Conservation (phyloP, 2,329 filamentous ascomycete genomes). For the Talaromyces sp. region DNA sequence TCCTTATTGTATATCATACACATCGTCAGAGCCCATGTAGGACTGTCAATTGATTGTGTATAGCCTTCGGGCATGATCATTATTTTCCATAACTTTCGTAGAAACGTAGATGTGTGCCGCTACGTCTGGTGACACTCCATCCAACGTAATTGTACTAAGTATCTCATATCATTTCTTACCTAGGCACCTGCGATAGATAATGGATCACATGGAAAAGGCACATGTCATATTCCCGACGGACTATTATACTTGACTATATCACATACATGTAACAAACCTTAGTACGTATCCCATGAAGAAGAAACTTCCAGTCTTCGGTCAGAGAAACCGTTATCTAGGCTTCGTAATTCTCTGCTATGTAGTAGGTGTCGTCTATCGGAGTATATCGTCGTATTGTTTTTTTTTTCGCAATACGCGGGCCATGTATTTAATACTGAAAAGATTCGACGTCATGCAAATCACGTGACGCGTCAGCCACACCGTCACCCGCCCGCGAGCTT, state of each 20-base stretch:
- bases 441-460: slow-evolving; percentile 4
- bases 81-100: neutral
- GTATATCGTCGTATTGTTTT: neutral
- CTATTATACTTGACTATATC: neutral
- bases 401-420: neutral
- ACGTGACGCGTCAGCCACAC: slow-evolving; percentile 16
- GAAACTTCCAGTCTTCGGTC: neutral
- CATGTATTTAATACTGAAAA: neutral
- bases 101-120: neutral
- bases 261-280: neutral
- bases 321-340: neutral
- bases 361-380: neutral
- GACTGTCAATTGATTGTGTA: slow-evolving; percentile 15
- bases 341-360: neutral
- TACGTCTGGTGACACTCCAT: neutral
- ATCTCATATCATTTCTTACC: neutral
- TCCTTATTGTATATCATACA: slow-evolving; percentile 17
- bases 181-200: neutral
- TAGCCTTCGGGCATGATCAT: neutral
- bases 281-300: neutral
- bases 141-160: neutral
- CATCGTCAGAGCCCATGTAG: slow-evolving; percentile 17
- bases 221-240: neutral
- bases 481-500: slow-evolving; percentile 1
- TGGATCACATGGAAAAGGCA: slow-evolving; percentile 7